Evolutionary conservation across 257 asterid genomes (phyloP).

Genomic region (Verbena officinalis): DNA sequence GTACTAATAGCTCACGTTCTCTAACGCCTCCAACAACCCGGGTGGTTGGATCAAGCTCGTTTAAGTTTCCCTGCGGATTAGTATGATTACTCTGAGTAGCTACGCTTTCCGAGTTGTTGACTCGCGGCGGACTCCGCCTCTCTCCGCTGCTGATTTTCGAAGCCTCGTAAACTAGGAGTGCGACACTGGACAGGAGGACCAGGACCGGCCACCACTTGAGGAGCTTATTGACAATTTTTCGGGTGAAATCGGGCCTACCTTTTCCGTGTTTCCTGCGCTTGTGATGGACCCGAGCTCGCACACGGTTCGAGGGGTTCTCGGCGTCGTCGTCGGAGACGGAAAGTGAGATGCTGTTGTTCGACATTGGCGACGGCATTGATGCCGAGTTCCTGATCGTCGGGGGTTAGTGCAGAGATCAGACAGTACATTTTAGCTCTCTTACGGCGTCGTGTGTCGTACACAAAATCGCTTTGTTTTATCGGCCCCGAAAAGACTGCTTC

Average conservation of each 20-base stretch:
- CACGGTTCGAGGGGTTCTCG: constrained; percentile 56
- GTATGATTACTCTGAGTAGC: constrained; percentile 27
- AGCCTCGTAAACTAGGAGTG: constrained; percentile 65
- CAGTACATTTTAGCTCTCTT: background rate
- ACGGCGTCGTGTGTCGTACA: constrained; percentile 15
- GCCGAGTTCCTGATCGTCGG: constrained; percentile 6
- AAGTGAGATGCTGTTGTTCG: constrained; percentile 55
- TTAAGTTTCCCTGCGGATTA: constrained; percentile 56
- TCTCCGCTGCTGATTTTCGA: constrained; percentile 50
- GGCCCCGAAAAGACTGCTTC: background rate
- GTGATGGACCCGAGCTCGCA: constrained; percentile 54
- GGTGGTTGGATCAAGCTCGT: constrained; percentile 72
- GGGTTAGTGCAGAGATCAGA: background rate
- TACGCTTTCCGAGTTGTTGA: constrained; percentile 28
- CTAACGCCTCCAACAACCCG: constrained; percentile 70
- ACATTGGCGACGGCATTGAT: constrained; percentile 45
- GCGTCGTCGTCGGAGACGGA: constrained; percentile 69
- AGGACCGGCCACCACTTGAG: constrained; percentile 79
- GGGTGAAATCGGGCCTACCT: constrained; percentile 49
- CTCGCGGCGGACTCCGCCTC: constrained; percentile 34
- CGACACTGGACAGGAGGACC: constrained; percentile 53
- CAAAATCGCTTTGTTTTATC: background rate
- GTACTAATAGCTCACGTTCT: constrained; percentile 54
- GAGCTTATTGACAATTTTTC: constrained; percentile 42
- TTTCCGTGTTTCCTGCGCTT: constrained; percentile 72